These are phyloP conservation scores for Aspergillus tamarii DNA, from an alignment of 2,329 filamentous ascomycete genomes.

Conservation along the genomic window DNA sequence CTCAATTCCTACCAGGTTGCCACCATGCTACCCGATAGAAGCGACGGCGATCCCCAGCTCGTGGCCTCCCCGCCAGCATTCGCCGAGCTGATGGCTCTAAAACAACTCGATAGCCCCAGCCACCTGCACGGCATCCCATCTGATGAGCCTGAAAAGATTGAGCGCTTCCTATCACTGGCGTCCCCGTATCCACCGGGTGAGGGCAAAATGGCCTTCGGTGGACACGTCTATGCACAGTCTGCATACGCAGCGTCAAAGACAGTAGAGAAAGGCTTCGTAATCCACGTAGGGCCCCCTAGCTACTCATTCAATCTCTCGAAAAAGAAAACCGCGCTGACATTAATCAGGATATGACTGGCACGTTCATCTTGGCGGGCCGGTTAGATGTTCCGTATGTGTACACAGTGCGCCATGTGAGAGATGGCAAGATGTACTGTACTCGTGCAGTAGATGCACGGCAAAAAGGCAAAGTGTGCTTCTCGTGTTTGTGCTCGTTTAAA, in stretches of 20 bases:
- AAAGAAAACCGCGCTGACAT: neutral
- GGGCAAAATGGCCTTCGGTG: slow-evolving; percentile 54
- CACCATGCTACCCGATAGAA: slow-evolving; percentile 20
- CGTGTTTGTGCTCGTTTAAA: slow-evolving; percentile 58
- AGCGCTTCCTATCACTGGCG: slow-evolving; percentile 34
- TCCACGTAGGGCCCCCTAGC: slow-evolving; percentile 49
- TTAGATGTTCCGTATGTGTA: slow-evolving; percentile 55
- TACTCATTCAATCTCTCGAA: neutral
- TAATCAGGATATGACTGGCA: slow-evolving; percentile 54
- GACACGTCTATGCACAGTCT: slow-evolving; percentile 61
- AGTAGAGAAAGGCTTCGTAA: slow-evolving; percentile 52
- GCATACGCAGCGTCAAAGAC: slow-evolving; percentile 61
- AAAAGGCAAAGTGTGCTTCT: slow-evolving; percentile 54
- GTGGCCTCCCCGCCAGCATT: slow-evolving; percentile 28
- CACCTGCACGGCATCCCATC: slow-evolving; percentile 6
- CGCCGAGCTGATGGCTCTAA: slow-evolving; percentile 36
- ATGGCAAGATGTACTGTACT: slow-evolving; percentile 57
- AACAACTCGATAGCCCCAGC: slow-evolving; percentile 27
- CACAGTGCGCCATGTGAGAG: slow-evolving; percentile 53
- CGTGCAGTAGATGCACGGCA: slow-evolving; percentile 57
- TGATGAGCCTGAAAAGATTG: slow-evolving; percentile 30
- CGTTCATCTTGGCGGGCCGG: slow-evolving; percentile 54
- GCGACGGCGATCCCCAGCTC: slow-evolving; percentile 12
- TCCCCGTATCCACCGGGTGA: slow-evolving; percentile 47
- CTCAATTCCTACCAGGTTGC: neutral